phyloP scores from a whole-genome alignment of 2,329 filamentous ascomycete species.

The Hysterium pulicare region DNA sequence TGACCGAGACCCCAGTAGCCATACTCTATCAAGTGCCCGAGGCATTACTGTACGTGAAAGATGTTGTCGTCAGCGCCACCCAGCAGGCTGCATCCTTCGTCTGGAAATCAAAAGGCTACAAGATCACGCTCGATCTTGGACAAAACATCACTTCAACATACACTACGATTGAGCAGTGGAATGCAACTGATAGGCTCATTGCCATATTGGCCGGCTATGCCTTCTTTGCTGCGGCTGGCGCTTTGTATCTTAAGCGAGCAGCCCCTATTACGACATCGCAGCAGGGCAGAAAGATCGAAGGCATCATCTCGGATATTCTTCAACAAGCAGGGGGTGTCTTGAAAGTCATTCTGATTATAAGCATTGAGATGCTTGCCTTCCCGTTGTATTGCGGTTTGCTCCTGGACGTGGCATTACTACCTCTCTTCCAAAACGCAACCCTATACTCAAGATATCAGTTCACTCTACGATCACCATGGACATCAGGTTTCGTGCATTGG shows the following conservation, averaged over 20 bases:
- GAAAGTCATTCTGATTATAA: conserved; percentile 97
- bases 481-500: conserved; percentile 96
- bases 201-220: conserved; percentile 80
- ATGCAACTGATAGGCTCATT: conserved; percentile 56
- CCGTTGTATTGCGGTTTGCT: conserved; percentile 92
- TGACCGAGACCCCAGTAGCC: conserved; percentile 13
- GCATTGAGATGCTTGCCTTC: conserved; percentile 98
- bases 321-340: conserved; percentile 94
- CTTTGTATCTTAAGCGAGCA: conserved; percentile 74
- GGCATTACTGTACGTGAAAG: conserved; percentile 7
- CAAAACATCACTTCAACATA: conserved; percentile 18
- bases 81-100: conserved; percentile 21
- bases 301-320: conserved; percentile 73
- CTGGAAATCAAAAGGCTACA: conserved; percentile 34
- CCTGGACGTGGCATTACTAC: conserved; percentile 82
- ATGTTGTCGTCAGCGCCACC: conserved; percentile 10
- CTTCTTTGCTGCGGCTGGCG: conserved; percentile 69
- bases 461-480: conserved; percentile 73
- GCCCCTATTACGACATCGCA: conserved; percentile 62
- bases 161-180: conserved; percentile 42
- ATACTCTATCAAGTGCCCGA: conserved; percentile 16
- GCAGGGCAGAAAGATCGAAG: conserved; percentile 61
- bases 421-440: conserved; percentile 80
- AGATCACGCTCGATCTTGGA: conserved; percentile 33
- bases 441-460: conserved; percentile 75